Conservation (phyloP, 2,329 filamentous ascomycete genomes). For the Scytalidium sp. region DNA sequence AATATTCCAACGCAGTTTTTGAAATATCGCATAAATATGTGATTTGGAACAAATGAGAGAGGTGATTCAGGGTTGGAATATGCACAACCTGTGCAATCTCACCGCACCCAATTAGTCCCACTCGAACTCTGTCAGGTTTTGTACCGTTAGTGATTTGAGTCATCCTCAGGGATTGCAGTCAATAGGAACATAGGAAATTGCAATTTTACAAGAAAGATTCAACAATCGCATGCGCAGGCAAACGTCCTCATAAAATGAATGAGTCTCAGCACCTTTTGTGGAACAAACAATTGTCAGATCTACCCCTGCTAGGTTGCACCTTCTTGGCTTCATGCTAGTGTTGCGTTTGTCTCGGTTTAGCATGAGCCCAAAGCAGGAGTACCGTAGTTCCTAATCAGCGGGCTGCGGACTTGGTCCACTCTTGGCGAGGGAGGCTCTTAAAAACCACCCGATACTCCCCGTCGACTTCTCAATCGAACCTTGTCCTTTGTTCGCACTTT, state of each 20-base stretch:
- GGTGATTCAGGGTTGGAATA: constrained; percentile 41
- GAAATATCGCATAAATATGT: constrained; percentile 44
- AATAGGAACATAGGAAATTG: no score
- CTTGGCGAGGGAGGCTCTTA: neutral
- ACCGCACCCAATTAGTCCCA: constrained; percentile 26
- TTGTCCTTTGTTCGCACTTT: neutral
- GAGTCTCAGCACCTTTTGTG: no score
- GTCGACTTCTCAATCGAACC: neutral
- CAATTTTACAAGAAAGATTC: no score
- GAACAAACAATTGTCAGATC: no score
- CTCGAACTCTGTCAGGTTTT: constrained; percentile 4
- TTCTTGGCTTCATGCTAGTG: no score
- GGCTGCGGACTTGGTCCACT: neutral
- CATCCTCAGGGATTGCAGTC: neutral
- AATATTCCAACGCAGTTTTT: constrained; percentile 32
- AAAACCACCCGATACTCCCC: neutral
- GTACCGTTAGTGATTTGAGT: neutral
- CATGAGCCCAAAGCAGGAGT: neutral
- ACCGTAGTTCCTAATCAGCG: neutral
- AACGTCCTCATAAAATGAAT: no score
- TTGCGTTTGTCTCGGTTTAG: neutral
- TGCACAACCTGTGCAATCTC: constrained; percentile 30
- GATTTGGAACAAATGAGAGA: constrained; percentile 33
- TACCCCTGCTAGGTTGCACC: no score
- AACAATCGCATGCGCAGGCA: no score